Conservation (phyloP, 441 rosid species). For the Syzygium malaccense region DNA sequence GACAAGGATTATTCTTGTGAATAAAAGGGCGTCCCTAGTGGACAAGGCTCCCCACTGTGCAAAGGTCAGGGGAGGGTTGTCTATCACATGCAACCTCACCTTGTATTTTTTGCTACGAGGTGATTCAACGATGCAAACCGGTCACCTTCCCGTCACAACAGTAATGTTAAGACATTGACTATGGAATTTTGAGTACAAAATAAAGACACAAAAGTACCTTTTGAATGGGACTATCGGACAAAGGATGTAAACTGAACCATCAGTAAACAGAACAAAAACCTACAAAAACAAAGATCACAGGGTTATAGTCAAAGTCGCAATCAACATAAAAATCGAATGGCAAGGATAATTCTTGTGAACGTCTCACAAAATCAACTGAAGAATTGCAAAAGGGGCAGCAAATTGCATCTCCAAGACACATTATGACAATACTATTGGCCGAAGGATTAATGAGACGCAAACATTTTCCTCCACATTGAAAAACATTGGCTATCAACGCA, state of each 20-base stretch:
- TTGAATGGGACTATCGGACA: slow-evolving; percentile 94
- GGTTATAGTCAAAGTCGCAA: not conserved
- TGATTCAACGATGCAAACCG: not conserved
- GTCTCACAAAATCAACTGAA: not conserved
- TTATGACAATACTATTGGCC: not conserved
- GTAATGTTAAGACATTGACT: not conserved
- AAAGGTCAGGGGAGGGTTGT: not conserved
- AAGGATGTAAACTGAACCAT: slow-evolving; percentile 78
- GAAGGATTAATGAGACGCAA: not conserved
- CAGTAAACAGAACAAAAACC: slow-evolving; percentile 79
- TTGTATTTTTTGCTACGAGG: not conserved
- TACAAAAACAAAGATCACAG: slow-evolving; percentile 23
- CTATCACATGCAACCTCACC: not conserved
- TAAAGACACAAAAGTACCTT: slow-evolving; percentile 39
- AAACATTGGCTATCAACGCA: not conserved
- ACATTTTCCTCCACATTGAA: not conserved
- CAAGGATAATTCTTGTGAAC: not conserved
- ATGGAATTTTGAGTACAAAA: not conserved
- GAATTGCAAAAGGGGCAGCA: not conserved
- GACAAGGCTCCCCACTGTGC: not conserved
- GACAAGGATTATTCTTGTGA: not conserved
- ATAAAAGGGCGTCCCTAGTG: not conserved
- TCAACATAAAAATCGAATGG: not conserved
- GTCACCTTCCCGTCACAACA: not conserved
- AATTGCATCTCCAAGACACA: not conserved